phyloP scores from a whole-genome alignment of 164 flowering plant species.

The Macadamia tetraphylla region DNA sequence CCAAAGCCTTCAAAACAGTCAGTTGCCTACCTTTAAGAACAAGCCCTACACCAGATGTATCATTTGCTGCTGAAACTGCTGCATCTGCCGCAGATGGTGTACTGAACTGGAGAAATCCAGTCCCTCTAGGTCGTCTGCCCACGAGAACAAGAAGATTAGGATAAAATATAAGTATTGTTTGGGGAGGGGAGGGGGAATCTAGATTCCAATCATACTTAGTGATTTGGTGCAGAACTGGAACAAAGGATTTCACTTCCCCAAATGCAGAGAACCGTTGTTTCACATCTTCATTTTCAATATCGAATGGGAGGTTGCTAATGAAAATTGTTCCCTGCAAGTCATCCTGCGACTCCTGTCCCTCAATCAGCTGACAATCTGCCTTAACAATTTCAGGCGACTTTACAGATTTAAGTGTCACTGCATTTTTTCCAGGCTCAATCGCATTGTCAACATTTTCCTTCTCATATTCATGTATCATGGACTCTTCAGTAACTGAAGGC shows the following conservation, averaged over 20 bases:
- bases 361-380: slow-evolving; percentile 15
- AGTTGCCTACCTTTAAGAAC: slow-evolving; percentile 69
- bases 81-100: slow-evolving; percentile 55
- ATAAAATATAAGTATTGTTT: not conserved
- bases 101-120: slow-evolving; percentile 85
- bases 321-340: slow-evolving; percentile 65
- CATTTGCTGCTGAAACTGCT: slow-evolving; percentile 65
- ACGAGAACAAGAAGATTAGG: slow-evolving; percentile 16
- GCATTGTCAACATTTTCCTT: slow-evolving; percentile 17
- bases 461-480: slow-evolving; percentile 12
- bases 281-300: slow-evolving; percentile 63
- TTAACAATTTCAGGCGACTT: slow-evolving; percentile 23
- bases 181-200: not conserved
- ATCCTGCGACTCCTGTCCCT: slow-evolving; percentile 27
- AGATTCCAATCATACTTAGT: slow-evolving; percentile 56
- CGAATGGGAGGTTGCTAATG: slow-evolving; percentile 86
- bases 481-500: slow-evolving; percentile 20
- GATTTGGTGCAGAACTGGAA: slow-evolving; percentile 76
- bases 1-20: slow-evolving; percentile 77
- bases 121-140: slow-evolving; percentile 86
- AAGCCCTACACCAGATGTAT: slow-evolving; percentile 58
- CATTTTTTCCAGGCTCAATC: slow-evolving; percentile 17
- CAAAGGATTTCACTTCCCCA: slow-evolving; percentile 75
- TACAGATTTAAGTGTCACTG: slow-evolving; percentile 18
- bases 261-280: slow-evolving; percentile 70